phyloP scores from a whole-genome alignment of 169 alveolate species.

The Condylostoma magnum region DNA sequence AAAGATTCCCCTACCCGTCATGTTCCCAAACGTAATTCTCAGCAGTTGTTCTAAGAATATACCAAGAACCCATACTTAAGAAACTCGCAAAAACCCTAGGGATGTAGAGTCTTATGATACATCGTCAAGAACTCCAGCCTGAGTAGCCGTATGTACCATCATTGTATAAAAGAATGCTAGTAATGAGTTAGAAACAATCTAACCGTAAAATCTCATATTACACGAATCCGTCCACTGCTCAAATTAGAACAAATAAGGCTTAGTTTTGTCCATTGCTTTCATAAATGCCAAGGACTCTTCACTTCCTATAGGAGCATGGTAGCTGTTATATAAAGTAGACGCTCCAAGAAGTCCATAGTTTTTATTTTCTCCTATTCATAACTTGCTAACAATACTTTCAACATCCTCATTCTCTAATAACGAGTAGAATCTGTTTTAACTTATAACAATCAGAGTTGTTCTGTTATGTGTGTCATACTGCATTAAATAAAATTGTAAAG shows the following conservation, averaged over 20 bases:
- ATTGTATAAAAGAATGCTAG: constrained; percentile 37
- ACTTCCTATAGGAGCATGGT: constrained; percentile 31
- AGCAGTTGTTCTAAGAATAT: constrained; percentile 33
- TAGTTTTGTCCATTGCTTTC: constrained; percentile 37
- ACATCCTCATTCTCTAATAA: constrained; percentile 55
- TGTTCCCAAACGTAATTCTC: constrained; percentile 19
- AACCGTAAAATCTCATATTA: constrained; percentile 41
- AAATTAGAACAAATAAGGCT: constrained; percentile 52
- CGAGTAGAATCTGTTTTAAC: constrained; percentile 39
- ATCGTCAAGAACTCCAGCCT: constrained; percentile 38
- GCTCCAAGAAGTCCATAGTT: constrained; percentile 42
- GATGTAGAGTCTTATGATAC: constrained; percentile 33
- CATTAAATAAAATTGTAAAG: constrained; percentile 38
- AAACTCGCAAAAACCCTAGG: constrained; percentile 32
- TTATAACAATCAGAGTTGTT: constrained; percentile 40
- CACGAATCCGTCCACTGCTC: constrained; percentile 43
- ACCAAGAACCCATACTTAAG: constrained; percentile 42
- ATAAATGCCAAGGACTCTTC: constrained; percentile 35
- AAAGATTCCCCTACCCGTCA: constrained; percentile 36
- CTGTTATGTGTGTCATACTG: constrained; percentile 45
- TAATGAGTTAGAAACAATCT: constrained; percentile 22
- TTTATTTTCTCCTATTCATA: constrained; percentile 52
- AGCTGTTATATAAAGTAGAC: constrained; percentile 39
- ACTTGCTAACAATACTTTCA: constrained; percentile 46
- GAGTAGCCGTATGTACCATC: constrained; percentile 36